phyloP scores from a whole-genome alignment of 2,329 filamentous ascomycete genomes.

The Cytospora piceicola region DNA sequence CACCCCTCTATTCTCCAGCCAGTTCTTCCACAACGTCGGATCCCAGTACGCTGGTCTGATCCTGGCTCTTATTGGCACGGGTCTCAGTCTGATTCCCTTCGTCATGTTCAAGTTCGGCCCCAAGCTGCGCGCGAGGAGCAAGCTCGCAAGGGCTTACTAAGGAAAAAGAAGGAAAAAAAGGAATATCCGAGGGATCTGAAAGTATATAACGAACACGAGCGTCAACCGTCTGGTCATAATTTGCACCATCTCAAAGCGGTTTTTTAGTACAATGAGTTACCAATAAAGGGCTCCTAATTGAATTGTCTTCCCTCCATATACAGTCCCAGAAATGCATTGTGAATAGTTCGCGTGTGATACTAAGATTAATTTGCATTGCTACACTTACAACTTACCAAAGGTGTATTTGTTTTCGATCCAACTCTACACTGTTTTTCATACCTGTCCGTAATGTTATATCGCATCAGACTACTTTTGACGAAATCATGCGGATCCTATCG shows the following conservation, averaged over 20 bases:
- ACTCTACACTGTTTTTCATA: too few relatives aligned
- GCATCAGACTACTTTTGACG: too few relatives aligned
- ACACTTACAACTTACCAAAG: too few relatives aligned
- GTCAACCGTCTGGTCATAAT: not conserved
- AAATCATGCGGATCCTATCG: too few relatives aligned
- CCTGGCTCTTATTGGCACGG: constrained; percentile 49
- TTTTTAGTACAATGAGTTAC: not conserved
- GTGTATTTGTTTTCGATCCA: too few relatives aligned
- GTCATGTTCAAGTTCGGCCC: constrained; percentile 49
- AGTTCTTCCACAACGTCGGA: constrained; percentile 58
- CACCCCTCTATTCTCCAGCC: constrained; percentile 54
- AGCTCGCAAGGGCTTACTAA: constrained; percentile 38
- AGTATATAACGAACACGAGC: not conserved
- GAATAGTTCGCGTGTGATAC: not conserved
- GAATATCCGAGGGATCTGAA: not conserved
- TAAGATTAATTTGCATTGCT: too few relatives aligned
- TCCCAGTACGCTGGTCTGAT: constrained; percentile 56
- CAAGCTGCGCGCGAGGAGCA: constrained; percentile 43
- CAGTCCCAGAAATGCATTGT: not conserved
- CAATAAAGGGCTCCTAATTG: not conserved
- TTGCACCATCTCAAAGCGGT: not conserved
- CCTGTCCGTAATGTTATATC: too few relatives aligned
- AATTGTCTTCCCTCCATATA: not conserved
- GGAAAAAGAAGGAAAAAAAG: not conserved
- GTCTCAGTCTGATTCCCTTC: constrained; percentile 43